Percentiles rank a stretch among this genome's conserved stretches.
Evolutionary conservation across 768 basidiomycete species (phyloP).

Genomic region (Pisolithus albus): DNA sequence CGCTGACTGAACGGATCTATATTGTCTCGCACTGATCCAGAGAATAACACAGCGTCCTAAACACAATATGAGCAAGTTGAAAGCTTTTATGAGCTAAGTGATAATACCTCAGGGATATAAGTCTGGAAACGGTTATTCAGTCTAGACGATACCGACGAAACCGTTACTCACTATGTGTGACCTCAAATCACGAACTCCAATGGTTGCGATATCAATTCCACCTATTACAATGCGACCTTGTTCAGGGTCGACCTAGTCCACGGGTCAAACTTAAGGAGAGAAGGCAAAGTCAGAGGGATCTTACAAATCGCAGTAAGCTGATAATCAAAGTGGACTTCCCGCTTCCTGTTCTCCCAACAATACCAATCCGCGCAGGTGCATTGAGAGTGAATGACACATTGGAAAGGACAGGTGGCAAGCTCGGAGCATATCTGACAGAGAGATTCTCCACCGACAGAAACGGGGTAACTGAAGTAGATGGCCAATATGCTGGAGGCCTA

Average conservation of each 20-base stretch:
- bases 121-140: slow-evolving; percentile 39
- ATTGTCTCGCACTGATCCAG: slow-evolving; percentile 71
- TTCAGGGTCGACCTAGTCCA: slow-evolving; percentile 59
- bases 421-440: slow-evolving; percentile 75
- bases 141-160: slow-evolving; percentile 2
- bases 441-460: slow-evolving; percentile 70
- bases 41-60: slow-evolving; percentile 68
- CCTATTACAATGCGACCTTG: slow-evolving; percentile 75
- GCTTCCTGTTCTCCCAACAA: slow-evolving; percentile 78
- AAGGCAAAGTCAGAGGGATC: slow-evolving; percentile 17
- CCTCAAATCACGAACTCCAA: slow-evolving; percentile 80
- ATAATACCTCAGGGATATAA: slow-evolving; percentile 55
- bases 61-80: neutral
- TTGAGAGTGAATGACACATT: slow-evolving; percentile 67
- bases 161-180: slow-evolving; percentile 52
- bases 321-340: slow-evolving; percentile 82
- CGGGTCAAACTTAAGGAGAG: neutral
- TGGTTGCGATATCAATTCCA: slow-evolving; percentile 80
- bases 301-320: slow-evolving; percentile 76
- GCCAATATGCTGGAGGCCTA: slow-evolving; percentile 90
- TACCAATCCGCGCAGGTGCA: slow-evolving; percentile 67
- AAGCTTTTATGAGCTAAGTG: neutral
- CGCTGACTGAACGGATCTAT: slow-evolving; percentile 58
- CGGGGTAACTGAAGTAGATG: slow-evolving; percentile 56
- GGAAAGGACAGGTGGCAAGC: slow-evolving; percentile 75